phyloP scores from a whole-genome alignment of 257 asterid species.

The Nicotiana tomentosiformis region DNA sequence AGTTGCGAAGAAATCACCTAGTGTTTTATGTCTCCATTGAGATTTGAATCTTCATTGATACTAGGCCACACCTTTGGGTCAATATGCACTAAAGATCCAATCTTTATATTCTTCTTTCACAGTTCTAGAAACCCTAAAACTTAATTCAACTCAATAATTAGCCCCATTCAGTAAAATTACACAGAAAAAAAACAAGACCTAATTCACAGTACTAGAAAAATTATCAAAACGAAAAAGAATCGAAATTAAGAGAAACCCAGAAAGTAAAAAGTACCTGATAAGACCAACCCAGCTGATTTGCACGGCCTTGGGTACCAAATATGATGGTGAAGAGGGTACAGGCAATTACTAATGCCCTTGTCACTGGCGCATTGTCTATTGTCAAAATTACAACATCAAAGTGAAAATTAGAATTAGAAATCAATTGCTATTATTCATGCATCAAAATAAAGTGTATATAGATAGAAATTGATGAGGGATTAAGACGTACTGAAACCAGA shows the following conservation, averaged over 20 bases:
- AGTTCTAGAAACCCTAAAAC: background rate
- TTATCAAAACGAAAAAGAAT: background rate
- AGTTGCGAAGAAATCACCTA: too few relatives aligned
- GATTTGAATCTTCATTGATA: too few relatives aligned
- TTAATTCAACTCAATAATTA: background rate
- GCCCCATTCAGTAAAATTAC: background rate
- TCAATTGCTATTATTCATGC: background rate
- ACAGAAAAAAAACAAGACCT: background rate
- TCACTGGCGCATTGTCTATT: slow-evolving; percentile 84
- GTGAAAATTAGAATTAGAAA: background rate
- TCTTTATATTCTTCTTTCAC: background rate
- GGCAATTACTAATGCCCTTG: slow-evolving; percentile 65
- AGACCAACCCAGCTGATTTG: slow-evolving; percentile 66
- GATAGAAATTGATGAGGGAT: background rate
- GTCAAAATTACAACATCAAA: background rate
- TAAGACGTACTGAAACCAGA: slow-evolving; percentile 86
- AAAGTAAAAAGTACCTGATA: slow-evolving; percentile 47
- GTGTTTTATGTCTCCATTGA: too few relatives aligned
- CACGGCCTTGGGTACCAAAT: slow-evolving; percentile 85
- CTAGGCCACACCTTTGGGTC: too few relatives aligned
- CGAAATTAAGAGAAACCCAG: background rate
- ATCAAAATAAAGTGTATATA: background rate
- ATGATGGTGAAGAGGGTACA: slow-evolving; percentile 78
- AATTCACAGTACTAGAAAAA: background rate
- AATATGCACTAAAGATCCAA: background rate